Percentiles rank a stretch among this genome's conserved stretches.
phyloP scores from a whole-genome alignment of 768 basidiomycete species.

The Panellus pusillus region DNA sequence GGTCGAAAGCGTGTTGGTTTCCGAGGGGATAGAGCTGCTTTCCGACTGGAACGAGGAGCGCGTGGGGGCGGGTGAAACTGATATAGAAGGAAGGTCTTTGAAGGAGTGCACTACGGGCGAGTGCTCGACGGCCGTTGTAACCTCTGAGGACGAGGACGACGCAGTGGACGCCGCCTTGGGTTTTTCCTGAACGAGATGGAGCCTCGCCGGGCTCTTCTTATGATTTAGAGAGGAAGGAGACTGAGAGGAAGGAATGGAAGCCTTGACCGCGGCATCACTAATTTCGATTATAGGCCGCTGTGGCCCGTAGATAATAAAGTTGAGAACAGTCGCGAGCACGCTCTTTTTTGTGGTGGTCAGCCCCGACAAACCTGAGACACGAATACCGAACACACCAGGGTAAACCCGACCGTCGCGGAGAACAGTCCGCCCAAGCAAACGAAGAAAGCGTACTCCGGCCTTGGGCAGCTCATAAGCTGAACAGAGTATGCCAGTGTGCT shows the following conservation, averaged over 20 bases:
- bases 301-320: background rate
- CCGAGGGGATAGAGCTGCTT: background rate
- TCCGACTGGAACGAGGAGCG: slow-evolving; percentile 2
- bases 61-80: slow-evolving; percentile 9
- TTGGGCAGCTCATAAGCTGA: slow-evolving; percentile 2
- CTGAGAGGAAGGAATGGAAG: slow-evolving; percentile 9
- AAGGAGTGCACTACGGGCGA: slow-evolving; percentile 2
- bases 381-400: slow-evolving; percentile 1
- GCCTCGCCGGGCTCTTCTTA: too few species aligned
- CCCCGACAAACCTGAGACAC: background rate
- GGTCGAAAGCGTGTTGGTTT: background rate
- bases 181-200: too few species aligned
- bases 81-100: slow-evolving; percentile 2
- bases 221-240: background rate
- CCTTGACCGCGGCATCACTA: slow-evolving; percentile 6
- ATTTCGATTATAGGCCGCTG: slow-evolving; percentile 5
- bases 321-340: slow-evolving; percentile 5
- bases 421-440: background rate
- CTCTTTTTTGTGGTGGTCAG: slow-evolving; percentile 1
- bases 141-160: too few species aligned
- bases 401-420: slow-evolving; percentile 10
- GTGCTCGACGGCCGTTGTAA: background rate
- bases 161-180: too few species aligned
- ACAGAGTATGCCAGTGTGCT: background rate
- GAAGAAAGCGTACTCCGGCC: background rate